phyloP scores from a whole-genome alignment of 495 filamentous ascomycete genomes.

The Lasiosphaeria ovina region DNA sequence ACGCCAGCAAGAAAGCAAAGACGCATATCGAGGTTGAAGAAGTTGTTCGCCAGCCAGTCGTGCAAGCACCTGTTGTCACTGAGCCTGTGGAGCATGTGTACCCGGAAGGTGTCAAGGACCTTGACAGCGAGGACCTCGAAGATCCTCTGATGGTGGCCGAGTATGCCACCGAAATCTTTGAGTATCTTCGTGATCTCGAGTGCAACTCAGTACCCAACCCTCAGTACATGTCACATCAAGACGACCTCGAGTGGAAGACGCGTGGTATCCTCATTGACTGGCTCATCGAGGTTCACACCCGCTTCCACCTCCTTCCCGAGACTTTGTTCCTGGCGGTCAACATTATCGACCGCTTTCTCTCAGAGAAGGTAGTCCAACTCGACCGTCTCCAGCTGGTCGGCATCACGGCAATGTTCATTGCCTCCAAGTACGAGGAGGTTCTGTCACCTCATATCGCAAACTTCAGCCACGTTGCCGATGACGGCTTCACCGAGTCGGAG shows the following conservation, averaged over 20 bases:
- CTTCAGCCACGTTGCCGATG: constrained; percentile 94
- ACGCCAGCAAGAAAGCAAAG: constrained; percentile 33
- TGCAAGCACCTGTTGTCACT: constrained; percentile 22
- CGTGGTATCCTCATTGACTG: constrained; percentile 96
- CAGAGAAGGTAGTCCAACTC: constrained; percentile 86
- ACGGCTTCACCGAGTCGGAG: constrained; percentile 92
- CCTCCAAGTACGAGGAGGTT: constrained; percentile 98
- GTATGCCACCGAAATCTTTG: constrained; percentile 96
- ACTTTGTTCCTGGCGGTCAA: constrained; percentile 96
- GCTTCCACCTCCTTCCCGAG: constrained; percentile 96
- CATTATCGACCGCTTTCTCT: constrained; percentile 97
- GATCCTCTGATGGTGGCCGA: constrained; percentile 97
- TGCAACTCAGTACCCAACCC: constrained; percentile 80
- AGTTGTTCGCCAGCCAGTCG: constrained; percentile 27
- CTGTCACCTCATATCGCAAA: constrained; percentile 94
- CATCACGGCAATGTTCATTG: constrained; percentile 98
- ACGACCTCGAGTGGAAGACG: constrained; percentile 96
- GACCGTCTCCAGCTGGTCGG: constrained; percentile 95
- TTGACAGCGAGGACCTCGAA: constrained; percentile 83
- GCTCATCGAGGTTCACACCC: constrained; percentile 96
- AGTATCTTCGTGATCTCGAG: constrained; percentile 89
- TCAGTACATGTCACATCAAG: constrained; percentile 89
- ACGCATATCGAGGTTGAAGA: constrained; percentile 47
- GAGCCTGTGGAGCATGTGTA: constrained; percentile 35
- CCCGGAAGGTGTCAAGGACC: constrained; percentile 56